Evolutionary conservation across 495 filamentous ascomycete species (phyloP), one percentile per base, ranked within the genome.

Genomic region (Talaromyces thailandensis): DNA sequence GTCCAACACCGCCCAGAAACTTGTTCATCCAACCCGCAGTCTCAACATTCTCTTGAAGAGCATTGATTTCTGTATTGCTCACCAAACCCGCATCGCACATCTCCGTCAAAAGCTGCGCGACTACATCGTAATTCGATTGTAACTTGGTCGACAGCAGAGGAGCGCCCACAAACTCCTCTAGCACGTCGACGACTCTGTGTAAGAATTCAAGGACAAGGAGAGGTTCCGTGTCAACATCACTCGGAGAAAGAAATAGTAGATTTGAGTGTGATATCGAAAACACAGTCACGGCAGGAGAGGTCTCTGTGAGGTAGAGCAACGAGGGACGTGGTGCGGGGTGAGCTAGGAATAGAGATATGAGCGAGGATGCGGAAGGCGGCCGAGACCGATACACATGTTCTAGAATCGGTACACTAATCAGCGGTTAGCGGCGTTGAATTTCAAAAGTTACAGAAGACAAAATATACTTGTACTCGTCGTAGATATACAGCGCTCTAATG

Each of bases 161-260:
- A n/a, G 90, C 82, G 35, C 93, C 93, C 12, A 98, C 79, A 69
- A 97, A 98, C 62, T 97, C 94, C 75, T 99, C 95, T 21, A 99
- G 80, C 4, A 91, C 85, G 79, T 99, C 95, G 65, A 96, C 85
- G 16, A 96, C 84, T 48, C 94, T 86, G 76, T 98, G 94, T 53
- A 99, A 81, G 77, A 98, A 98, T 74, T 98, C 95, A 60, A 97
- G 84, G 24, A 89, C 87, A n/a, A 97, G 83, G n/a, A 99, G 82
- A 23, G 94, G 91, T 70, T 98, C 94, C 62, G 88, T 86, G 63
- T 97, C 93, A 52, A 85, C 79, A 28, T 92, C 92, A 28, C 82
- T 82, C 0, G 96, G 90, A 6, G 90, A 86, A 40, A 99, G 81
- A 66, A 96, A 93, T 50, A 96, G 83, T 18, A 98, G 80, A 70